Evolutionary conservation across 2,329 filamentous ascomycete genomes (phyloP), one percentile per base, ranked within the genome.

Genomic region (Nemania sp.): DNA sequence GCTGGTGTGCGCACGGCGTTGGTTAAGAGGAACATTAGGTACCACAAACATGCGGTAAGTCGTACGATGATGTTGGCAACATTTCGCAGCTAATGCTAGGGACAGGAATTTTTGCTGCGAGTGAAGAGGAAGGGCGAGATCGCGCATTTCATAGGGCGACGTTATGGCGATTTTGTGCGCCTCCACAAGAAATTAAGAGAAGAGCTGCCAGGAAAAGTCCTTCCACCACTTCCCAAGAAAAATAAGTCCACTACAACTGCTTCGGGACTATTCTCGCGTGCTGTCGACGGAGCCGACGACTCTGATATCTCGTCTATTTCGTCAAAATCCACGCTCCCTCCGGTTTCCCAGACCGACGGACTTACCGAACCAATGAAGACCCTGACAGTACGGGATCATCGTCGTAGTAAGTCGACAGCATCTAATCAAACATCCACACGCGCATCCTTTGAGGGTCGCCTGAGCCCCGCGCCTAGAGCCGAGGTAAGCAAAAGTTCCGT

Each of bases 41-140:
- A 95, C 71, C 95, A 97, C 74, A 91, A 92, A 69, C 94, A 98
- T 80, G 92, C 95, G 54, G 91, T 92, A 78, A 77, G 88, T 79
- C 25, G 15, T 40, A 7, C 15, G 35, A 21, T 35, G 0, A 9
- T 9, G 12, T n/a, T 25, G 7, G 37, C 6, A n/a, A n/a, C 18
- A 34, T 13, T 32, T 7, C 32, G 17, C 57, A 15, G 60, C 68
- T 68, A 29, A 68, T 25, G 4, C 21, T 15, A 32, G 42, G 3
- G 35, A 13, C 43, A 92, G 90, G 91, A 98, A 80, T 99, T 97
- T 70, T 77, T 99, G 48, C 81, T 99, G 60, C 87, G 94, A 11
- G 90, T 97, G 32, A 94, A 94, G 78, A 85, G 87, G 67, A 87
- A 88, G 65, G 89, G 88, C 21, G 85, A 91, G 66, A 78, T 87